These are phyloP conservation scores for Thielaviopsis punctulata DNA, from an alignment of 2,329 filamentous ascomycete species.

Conservation along the genomic window DNA sequence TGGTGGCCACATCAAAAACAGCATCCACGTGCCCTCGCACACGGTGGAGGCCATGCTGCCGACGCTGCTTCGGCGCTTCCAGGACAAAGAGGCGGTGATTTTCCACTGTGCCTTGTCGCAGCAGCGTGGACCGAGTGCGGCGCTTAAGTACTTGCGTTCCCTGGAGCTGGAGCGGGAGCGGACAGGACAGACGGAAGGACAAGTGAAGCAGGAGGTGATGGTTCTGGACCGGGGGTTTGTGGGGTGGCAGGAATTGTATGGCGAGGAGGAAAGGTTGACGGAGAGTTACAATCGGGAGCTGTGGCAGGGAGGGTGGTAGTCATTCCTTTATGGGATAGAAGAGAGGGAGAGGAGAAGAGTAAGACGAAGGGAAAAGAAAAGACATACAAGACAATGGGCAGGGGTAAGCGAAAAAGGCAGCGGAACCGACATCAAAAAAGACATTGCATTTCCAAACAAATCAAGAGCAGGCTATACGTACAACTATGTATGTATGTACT, in stretches of 20 bases:
- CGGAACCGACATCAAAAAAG: too few relatives aligned
- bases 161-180: slow-evolving; percentile 7
- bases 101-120: slow-evolving; percentile 93
- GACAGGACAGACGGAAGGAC: neutral
- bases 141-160: slow-evolving; percentile 59
- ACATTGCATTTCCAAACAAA: too few relatives aligned
- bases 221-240: slow-evolving; percentile 74
- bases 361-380: too few relatives aligned
- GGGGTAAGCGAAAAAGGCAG: too few relatives aligned
- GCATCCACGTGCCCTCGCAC: slow-evolving; percentile 55
- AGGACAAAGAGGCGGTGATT: slow-evolving; percentile 65
- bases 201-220: slow-evolving; percentile 59
- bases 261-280: slow-evolving; percentile 61
- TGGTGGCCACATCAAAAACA: slow-evolving; percentile 72
- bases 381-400: too few relatives aligned
- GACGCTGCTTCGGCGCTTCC: slow-evolving; percentile 62
- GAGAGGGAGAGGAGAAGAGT: neutral
- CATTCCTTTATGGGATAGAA: too few relatives aligned
- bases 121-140: slow-evolving; percentile 73
- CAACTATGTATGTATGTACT: too few relatives aligned
- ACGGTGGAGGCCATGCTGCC: slow-evolving; percentile 62
- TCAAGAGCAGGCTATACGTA: too few relatives aligned
- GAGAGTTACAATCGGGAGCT: slow-evolving; percentile 72
- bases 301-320: slow-evolving; percentile 34
- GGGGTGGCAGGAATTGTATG: slow-evolving; percentile 75